Evolutionary conservation across 768 basidiomycete species (phyloP).

Genomic region (Russula sp.): DNA sequence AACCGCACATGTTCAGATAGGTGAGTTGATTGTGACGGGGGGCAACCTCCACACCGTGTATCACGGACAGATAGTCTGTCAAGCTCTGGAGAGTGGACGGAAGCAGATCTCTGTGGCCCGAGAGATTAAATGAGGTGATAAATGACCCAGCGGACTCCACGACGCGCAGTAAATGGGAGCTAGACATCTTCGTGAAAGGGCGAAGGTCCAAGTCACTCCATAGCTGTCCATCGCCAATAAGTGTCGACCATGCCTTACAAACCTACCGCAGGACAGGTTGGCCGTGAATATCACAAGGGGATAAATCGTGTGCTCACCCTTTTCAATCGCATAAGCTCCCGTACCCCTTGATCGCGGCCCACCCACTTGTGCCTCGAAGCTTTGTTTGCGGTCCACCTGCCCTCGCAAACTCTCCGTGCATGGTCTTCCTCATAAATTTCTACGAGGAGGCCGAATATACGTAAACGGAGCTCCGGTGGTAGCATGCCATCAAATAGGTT

Average conservation of each 20-base stretch:
- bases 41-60: conserved; percentile 29
- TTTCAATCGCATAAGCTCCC: conserved; percentile 73
- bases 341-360: conserved; percentile 62
- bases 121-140: conserved; percentile 50
- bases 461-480: conserved; percentile 63
- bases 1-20: conserved; percentile 64
- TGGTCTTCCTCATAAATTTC: conserved; percentile 54
- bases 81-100: conserved; percentile 46
- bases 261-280: conserved; percentile 41
- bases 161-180: conserved; percentile 45
- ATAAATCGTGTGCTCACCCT: conserved; percentile 46
- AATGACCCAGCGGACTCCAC: conserved; percentile 55
- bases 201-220: conserved; percentile 63
- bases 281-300: neutral
- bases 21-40: conserved; percentile 60
- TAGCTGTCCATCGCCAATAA: conserved; percentile 82
- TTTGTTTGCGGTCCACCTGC: conserved; percentile 52
- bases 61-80: conserved; percentile 46
- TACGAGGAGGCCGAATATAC: conserved; percentile 50
- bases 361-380: conserved; percentile 67
- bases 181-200: conserved; percentile 51
- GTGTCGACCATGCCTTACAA: conserved; percentile 64
- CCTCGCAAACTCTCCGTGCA: conserved; percentile 35
- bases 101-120: conserved; percentile 50
- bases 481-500: conserved; percentile 58